phyloP scores from a whole-genome alignment of 2,329 filamentous ascomycete genomes.

The Hypocrella siamensis region DNA sequence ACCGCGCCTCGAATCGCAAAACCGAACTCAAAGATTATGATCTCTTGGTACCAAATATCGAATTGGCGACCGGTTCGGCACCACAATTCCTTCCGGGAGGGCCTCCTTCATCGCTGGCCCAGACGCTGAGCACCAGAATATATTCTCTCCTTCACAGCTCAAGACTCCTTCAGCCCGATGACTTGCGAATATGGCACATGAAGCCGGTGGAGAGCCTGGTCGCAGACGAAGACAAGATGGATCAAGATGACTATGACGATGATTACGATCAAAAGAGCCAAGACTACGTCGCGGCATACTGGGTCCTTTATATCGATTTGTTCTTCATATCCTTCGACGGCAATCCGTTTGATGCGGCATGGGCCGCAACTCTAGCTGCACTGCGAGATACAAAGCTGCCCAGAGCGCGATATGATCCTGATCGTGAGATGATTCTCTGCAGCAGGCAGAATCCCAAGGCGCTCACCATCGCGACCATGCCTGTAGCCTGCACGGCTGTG shows the following conservation, averaged over 20 bases:
- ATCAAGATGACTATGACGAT: slow-evolving; percentile 17
- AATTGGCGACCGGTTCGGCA: slow-evolving; percentile 79
- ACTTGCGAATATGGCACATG: slow-evolving; percentile 59
- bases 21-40: slow-evolving; percentile 45
- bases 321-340: slow-evolving; percentile 88
- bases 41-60: slow-evolving; percentile 83
- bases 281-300: slow-evolving; percentile 62
- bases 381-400: slow-evolving; percentile 66
- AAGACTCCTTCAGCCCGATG: slow-evolving; percentile 46
- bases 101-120: slow-evolving; percentile 64
- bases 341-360: slow-evolving; percentile 81
- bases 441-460: slow-evolving; percentile 37
- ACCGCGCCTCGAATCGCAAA: slow-evolving; percentile 27
- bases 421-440: slow-evolving; percentile 67
- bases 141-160: slow-evolving; percentile 61
- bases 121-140: slow-evolving; percentile 70
- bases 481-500: slow-evolving; percentile 61
- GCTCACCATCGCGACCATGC: slow-evolving; percentile 48
- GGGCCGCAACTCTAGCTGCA: slow-evolving; percentile 71
- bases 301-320: slow-evolving; percentile 91
- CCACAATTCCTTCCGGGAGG: slow-evolving; percentile 74
- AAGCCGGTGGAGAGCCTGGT: slow-evolving; percentile 30
- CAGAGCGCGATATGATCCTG: slow-evolving; percentile 66
- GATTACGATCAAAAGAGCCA: slow-evolving; percentile 17
- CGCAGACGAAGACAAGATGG: slow-evolving; percentile 25